Evolutionary conservation across 345 rosid genomes (phyloP).

Genomic region (Dimocarpus longan): DNA sequence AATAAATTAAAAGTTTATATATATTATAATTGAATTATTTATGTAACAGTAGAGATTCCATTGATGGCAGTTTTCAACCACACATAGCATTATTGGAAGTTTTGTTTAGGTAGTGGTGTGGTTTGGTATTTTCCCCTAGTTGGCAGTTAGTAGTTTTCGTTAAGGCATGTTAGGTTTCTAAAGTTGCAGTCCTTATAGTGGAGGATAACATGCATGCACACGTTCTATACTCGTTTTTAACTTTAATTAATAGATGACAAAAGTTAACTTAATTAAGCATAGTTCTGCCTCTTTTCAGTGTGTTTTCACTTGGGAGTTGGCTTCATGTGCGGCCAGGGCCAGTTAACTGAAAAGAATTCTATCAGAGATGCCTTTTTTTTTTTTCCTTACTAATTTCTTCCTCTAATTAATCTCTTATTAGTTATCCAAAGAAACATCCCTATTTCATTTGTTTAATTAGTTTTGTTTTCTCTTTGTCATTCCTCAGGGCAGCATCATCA

Average conservation of each 20-base stretch:
- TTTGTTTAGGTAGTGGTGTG: background rate
- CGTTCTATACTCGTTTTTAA: slow-evolving; percentile 17
- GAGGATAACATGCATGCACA: slow-evolving; percentile 59
- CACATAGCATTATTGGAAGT: background rate
- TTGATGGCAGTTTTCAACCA: background rate
- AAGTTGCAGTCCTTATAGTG: slow-evolving; percentile 27
- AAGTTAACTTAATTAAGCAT: slow-evolving; percentile 23
- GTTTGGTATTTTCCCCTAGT: background rate
- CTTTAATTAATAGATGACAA: background rate
- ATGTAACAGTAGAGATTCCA: background rate
- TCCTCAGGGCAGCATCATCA: background rate
- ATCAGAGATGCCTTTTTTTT: background rate
- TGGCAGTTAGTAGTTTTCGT: slow-evolving; percentile 29
- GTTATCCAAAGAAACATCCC: too few relatives aligned
- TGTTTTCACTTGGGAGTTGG: slow-evolving; percentile 2
- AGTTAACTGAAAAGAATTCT: background rate
- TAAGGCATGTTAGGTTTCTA: slow-evolving; percentile 20
- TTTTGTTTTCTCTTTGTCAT: background rate
- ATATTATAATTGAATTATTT: background rate
- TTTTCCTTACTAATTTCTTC: background rate
- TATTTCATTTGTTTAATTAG: background rate
- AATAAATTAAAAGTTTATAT: too few relatives aligned
- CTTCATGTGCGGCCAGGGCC: slow-evolving; percentile 3
- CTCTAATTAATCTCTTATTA: background rate
- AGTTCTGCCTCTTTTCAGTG: background rate